phyloP scores from a whole-genome alignment of 805 yeast species.

The Starmera amethionina region DNA sequence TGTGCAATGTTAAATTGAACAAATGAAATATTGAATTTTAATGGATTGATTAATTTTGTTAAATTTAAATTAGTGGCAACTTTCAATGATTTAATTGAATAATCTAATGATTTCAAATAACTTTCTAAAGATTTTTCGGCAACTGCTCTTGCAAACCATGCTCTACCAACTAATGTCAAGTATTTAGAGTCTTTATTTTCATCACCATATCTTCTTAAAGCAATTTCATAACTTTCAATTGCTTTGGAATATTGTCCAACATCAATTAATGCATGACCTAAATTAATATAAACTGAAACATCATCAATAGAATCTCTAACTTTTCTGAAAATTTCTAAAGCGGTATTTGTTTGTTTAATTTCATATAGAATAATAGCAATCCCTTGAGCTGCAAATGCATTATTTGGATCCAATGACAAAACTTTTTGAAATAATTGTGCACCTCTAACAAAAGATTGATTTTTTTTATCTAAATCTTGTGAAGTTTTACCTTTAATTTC shows the following conservation, averaged over 20 bases:
- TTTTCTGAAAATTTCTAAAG: constrained; percentile 79
- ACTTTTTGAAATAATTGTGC: constrained; percentile 88
- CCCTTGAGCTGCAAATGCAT: constrained; percentile 97
- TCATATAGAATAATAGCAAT: constrained; percentile 90
- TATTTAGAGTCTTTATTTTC: constrained; percentile 56
- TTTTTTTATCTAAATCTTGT: constrained; percentile 45
- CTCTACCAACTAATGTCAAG: constrained; percentile 68
- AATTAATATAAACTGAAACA: constrained; percentile 70
- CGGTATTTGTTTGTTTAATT: constrained; percentile 60
- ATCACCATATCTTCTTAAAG: constrained; percentile 51
- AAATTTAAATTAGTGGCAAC: constrained; percentile 20
- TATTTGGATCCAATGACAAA: constrained; percentile 68
- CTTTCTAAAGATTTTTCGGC: constrained; percentile 55
- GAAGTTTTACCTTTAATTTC: constrained; percentile 45
- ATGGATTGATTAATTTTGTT: constrained; percentile 31
- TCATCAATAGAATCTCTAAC: constrained; percentile 85
- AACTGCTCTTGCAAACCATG: constrained; percentile 76
- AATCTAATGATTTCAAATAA: constrained; percentile 51
- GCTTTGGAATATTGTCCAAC: constrained; percentile 77
- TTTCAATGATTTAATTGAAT: constrained; percentile 46
- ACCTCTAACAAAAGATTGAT: constrained; percentile 78
- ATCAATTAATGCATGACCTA: constrained; percentile 82
- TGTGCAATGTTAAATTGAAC: constrained; percentile 85
- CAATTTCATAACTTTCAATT: constrained; percentile 80
- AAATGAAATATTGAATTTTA: constrained; percentile 74